Percentiles rank a stretch among this genome's conserved stretches.
Evolutionary conservation across 768 basidiomycete genomes (phyloP).

Genomic region (Termitomyces sp.): DNA sequence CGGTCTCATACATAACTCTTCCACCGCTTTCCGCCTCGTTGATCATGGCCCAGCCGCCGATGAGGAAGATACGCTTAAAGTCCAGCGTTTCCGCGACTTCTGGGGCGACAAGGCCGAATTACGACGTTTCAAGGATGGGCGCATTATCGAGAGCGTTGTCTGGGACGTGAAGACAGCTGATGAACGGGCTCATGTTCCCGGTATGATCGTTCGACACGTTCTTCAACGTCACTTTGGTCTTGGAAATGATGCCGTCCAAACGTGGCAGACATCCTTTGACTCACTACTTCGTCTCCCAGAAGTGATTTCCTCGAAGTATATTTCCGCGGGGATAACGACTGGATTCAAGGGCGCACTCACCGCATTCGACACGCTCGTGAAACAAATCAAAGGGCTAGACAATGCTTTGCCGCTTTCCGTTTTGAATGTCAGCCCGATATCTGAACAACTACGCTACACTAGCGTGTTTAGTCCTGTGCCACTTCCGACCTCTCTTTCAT

Average conservation of each 20-base stretch:
- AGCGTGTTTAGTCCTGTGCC: conserved; percentile 78
- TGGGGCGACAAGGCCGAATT: conserved; percentile 95
- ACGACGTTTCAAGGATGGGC: conserved; percentile 92
- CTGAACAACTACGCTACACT: conserved; percentile 77
- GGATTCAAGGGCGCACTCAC: conserved; percentile 71
- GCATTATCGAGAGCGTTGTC: conserved; percentile 90
- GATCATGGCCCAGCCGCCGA: conserved; percentile 87
- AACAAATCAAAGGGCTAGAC: conserved; percentile 63
- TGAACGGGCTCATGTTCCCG: conserved; percentile 74
- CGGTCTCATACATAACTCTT: conserved; percentile 70
- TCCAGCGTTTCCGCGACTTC: conserved; percentile 66
- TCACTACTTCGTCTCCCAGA: conserved; percentile 53
- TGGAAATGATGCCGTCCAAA: conserved; percentile 38
- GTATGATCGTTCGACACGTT: conserved; percentile 67
- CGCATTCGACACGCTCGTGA: conserved; percentile 78
- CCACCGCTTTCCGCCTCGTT: conserved; percentile 76
- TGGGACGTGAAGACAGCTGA: conserved; percentile 86
- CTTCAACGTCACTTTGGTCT: conserved; percentile 76
- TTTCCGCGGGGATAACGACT: conserved; percentile 30
- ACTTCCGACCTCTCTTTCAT: conserved; percentile 44
- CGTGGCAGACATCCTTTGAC: conserved; percentile 59
- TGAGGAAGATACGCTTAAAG: conserved; percentile 43
- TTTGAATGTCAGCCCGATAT: conserved; percentile 67
- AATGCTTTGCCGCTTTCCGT: conserved; percentile 76
- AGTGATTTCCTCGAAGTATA: conserved; percentile 38